Base-by-base conservation (phyloP, 73 alveolate genomes). In the Tetrahymena borealis region DNA sequence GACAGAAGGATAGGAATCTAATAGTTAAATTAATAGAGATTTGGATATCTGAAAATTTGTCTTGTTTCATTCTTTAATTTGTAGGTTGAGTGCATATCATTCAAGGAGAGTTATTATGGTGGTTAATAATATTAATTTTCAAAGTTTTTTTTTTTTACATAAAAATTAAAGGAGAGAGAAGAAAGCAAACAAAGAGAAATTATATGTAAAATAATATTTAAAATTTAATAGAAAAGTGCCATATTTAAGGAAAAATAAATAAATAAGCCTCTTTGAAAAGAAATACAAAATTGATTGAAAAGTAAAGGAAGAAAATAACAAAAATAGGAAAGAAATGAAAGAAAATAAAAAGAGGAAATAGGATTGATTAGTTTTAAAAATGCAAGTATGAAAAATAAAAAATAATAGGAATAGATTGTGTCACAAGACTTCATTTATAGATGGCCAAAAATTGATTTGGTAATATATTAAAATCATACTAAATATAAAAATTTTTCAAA, bases 361-460 rank as follows among this genome's bases (percentile, higher is more conserved):
- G 28, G 28, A 60, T 60, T 60, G 85, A 24, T 60, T 24, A 24
- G 85, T 60, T 18, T 60, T 60, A 60, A 60, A 60, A 60, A 60
- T 60, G 85, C 85, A 60, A 60, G 85, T 60, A 60, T 60, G 85
- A 60, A 60, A 60, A 60, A 60, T 60, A 60, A 60, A 60, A 60
- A 60, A 60, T 60, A 60, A 60, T 60, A 60, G 85, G 85, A 60
- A 60, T 60, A 60, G 85, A 60, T 60, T 60, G n/a, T 18, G 85
- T 60, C 85, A 60, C 85, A 60, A 60, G 85, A 60, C 85, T 60
- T 60, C 28, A 6, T 24, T 60, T 60, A 60, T 60, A 60, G 85
- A 60, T 60, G 85, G 85, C 85, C 85, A 60, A 60, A 60, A 60
- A 60, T 60, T 60, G 85, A 60, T 60, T 60, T 60, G 85, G 85